Percentiles rank a stretch among this genome's conserved stretches.
Evolutionary conservation across 2,329 filamentous ascomycete genomes (phyloP).

Genomic region (Neurospora crassa): DNA sequence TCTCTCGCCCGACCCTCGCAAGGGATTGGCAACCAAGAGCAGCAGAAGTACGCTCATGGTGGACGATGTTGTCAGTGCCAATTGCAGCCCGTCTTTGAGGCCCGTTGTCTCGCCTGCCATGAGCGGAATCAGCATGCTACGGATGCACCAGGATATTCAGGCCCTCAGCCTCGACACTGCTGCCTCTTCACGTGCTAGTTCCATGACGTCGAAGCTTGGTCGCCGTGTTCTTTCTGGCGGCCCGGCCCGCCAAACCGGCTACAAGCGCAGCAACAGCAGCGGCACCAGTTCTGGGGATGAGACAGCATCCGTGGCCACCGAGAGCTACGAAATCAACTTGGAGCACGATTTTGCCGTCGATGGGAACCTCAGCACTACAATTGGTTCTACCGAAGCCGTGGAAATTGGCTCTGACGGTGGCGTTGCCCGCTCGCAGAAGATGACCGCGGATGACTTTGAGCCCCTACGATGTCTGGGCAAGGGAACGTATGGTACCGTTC

Average conservation of each 20-base stretch:
- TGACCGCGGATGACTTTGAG: conserved; percentile 86
- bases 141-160: conserved; percentile 70
- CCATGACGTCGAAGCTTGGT: conserved; percentile 29
- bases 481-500: conserved; percentile 88
- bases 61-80: conserved; percentile 49
- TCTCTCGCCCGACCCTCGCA: conserved; percentile 12
- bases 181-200: conserved; percentile 40
- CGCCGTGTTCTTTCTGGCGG: background rate
- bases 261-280: conserved; percentile 40
- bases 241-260: conserved; percentile 26
- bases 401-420: conserved; percentile 34
- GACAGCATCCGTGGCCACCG: conserved; percentile 59
- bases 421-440: conserved; percentile 59
- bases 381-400: conserved; percentile 25
- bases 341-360: conserved; percentile 71
- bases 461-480: conserved; percentile 88
- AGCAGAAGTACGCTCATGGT: conserved; percentile 31
- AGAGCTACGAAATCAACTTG: conserved; percentile 76
- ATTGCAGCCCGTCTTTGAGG: conserved; percentile 51
- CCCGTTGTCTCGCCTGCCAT: conserved; percentile 43
- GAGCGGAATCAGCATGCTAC: conserved; percentile 74
- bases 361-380: conserved; percentile 26
- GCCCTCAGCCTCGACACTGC: conserved; percentile 54
- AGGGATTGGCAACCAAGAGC: conserved; percentile 9
- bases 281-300: conserved; percentile 53